Evolutionary conservation across 805 yeast genomes (phyloP), one percentile per base, ranked within the genome.

Genomic region (Ogataea naganishii): DNA sequence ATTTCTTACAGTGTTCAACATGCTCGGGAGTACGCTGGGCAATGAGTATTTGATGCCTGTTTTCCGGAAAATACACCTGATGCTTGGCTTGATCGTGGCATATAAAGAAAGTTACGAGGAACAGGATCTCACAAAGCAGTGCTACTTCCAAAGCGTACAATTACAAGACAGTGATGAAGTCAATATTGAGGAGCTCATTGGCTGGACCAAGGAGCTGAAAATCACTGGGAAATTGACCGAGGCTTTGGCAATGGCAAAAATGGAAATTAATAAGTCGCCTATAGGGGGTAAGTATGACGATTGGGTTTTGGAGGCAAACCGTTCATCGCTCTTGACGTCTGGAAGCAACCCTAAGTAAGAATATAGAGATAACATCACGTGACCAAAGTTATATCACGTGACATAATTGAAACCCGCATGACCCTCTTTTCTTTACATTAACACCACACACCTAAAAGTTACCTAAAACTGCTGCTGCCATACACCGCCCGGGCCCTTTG

Each of bases 1-100:
- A 28, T 39, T 32, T 21, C 31, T 51, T 10, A 43, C 55, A 4
- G n/a, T 43, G 6, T 40, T 44, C 40, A 48, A 46, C 30, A 24
- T 50, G 9, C 15, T 42, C 7, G 25, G 18, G 13, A 41, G 38
- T 18, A 39, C 41, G 1, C 23, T 38, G 4, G 33, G 30, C 20
- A 31, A 27, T 9, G 29, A 23, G 23, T 14, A 13, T 14, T n/a
- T 9, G 27, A 24, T 7, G 18, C 20, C 3, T 11, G 14, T 2
- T 34, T 34, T 14, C 20, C 30, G 10, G 20, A 16, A 6, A 23
- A 34, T 10, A 27, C 18, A 14, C 26, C 47, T 4, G 36, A 41
- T 45, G 7, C 24, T 31, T 17, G 49, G 51, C 3, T 28, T 43
- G 24, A 19, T 46, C 13, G 26, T 35, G 35, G 14, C 42, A 3